Base-by-base conservation (phyloP, 176 grass and related monocot species). In the Musa acuminata region DNA sequence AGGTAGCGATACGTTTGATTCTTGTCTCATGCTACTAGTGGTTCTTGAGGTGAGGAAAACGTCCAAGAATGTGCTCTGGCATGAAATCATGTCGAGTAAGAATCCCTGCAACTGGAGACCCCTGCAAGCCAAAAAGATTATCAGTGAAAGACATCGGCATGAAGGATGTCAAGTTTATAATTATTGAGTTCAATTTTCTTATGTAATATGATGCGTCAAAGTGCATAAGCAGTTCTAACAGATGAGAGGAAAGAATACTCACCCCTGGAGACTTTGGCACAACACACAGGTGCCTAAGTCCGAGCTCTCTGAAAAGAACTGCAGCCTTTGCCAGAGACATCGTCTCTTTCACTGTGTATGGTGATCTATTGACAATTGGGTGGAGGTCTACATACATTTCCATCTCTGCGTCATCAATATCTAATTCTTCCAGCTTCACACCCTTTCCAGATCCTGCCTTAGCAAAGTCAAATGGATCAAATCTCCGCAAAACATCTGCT, bases 81-180 rank as follows among this genome's bases (percentile, higher is more conserved):
- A 86, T 92, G 86, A 92, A 88, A 79, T 92, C 86, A 64, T 92
- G 83, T 29, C 83, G 54, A 64, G 89, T 88, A n/a, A 92, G 78
- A 49, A 92, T 86, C 58, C 86, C 81, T 1, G 88, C 67, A 43
- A 92, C 77, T 20, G 83, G 86, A 55, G 81, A 76, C 72, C 81
- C 82, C 86, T 88, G 81, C 76, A 74, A 29, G 49, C 8, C 14
- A 63, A 72, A 26, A 43, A n/a, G 35, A 43, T 43, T 43, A 4
- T 43, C 35, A 43, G 35, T 43, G 35, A 43, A 43, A 43, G 35
- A 6, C 35, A 43, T 6, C 35, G 3, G 35, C 35, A 43, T 6
- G 3, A 43, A 43, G 35, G 35, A 35, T 43, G 5, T 43, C 35
- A 6, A 43, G 35, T 43, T 43, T 43, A 43, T 43, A 43, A 43